phyloP scores from a whole-genome alignment of 352 stramenopile genomes.

The Stramenopiles sp. region DNA sequence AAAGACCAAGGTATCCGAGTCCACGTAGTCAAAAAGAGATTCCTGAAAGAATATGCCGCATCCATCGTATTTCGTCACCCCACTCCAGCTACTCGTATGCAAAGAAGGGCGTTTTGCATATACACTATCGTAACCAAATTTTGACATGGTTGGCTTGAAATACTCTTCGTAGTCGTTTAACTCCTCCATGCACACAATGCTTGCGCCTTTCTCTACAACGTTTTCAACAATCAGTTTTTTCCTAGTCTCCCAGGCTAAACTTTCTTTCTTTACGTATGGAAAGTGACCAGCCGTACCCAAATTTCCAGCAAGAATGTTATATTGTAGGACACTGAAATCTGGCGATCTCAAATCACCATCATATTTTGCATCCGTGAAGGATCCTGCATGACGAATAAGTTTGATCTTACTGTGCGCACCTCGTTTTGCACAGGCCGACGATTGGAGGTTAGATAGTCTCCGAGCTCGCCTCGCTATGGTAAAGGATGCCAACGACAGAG shows the following conservation, averaged over 20 bases:
- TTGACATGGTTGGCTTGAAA: slow-evolving; percentile 45
- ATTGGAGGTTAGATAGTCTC: no score
- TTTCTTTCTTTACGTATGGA: slow-evolving; percentile 51
- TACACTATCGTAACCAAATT: slow-evolving; percentile 53
- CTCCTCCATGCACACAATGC: slow-evolving; percentile 56
- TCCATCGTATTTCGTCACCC: slow-evolving; percentile 58
- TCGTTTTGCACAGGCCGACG: no score
- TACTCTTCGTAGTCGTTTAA: slow-evolving; percentile 64
- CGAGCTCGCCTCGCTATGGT: no score
- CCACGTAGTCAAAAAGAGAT: slow-evolving; percentile 51
- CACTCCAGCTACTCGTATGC: slow-evolving; percentile 55
- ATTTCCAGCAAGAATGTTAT: slow-evolving; percentile 61
- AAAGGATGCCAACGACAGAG: no score
- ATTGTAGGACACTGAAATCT: slow-evolving; percentile 25
- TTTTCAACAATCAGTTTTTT: slow-evolving; percentile 49
- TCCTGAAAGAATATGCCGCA: slow-evolving; percentile 64
- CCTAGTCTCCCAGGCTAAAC: slow-evolving; percentile 53
- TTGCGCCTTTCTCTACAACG: slow-evolving; percentile 44
- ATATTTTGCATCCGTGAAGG: no score
- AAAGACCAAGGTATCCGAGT: slow-evolving; percentile 58
- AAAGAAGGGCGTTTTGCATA: slow-evolving; percentile 57
- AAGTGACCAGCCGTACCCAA: slow-evolving; percentile 55
- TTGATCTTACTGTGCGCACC: no score
- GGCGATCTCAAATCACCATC: no score
- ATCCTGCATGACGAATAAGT: no score